These are phyloP conservation scores for Aspergillus indologenus DNA, from an alignment of 495 filamentous ascomycete genomes.

Conservation along the genomic window DNA sequence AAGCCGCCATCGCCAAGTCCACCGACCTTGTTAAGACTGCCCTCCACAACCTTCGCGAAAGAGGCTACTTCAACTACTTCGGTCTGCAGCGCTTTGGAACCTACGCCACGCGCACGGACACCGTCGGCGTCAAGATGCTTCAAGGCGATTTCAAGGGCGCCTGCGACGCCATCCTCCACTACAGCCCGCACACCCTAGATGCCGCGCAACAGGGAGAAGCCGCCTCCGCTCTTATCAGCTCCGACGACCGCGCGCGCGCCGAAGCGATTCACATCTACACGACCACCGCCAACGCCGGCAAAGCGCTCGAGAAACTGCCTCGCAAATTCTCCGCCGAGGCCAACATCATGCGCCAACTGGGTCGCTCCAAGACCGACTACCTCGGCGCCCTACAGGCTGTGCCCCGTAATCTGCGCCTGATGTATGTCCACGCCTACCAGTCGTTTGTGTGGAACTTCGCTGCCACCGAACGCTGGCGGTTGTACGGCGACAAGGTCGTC, in stretches of 20 bases:
- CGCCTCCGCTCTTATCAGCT: slow-evolving; percentile 44
- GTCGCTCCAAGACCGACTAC: slow-evolving; percentile 56
- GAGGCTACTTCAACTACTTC: slow-evolving; percentile 95
- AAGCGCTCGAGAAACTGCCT: slow-evolving; percentile 68
- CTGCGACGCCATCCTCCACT: slow-evolving; percentile 68
- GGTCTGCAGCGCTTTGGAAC: slow-evolving; percentile 93
- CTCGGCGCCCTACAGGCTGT: slow-evolving; percentile 75
- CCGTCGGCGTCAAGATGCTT: slow-evolving; percentile 77
- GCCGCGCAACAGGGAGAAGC: slow-evolving; percentile 40
- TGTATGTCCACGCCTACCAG: slow-evolving; percentile 98
- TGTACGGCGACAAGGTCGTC: slow-evolving; percentile 66
- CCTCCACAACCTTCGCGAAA: slow-evolving; percentile 50
- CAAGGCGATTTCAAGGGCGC: slow-evolving; percentile 76
- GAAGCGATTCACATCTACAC: slow-evolving; percentile 70
- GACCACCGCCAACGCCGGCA: slow-evolving; percentile 48
- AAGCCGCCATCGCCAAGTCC: slow-evolving; percentile 37
- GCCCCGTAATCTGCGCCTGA: slow-evolving; percentile 72
- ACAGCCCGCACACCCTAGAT: slow-evolving; percentile 51
- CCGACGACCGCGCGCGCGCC: slow-evolving; percentile 75
- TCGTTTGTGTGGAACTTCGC: slow-evolving; percentile 89
- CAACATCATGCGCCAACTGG: slow-evolving; percentile 71
- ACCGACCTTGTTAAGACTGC: slow-evolving; percentile 55
- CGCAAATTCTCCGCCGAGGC: slow-evolving; percentile 76
- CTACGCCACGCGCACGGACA: slow-evolving; percentile 75
- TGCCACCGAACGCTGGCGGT: slow-evolving; percentile 72